Percentiles rank a stretch among this genome's conserved stretches.
Evolutionary conservation across 2,329 filamentous ascomycete species (phyloP).

Genomic region (Talaromyces sp.): DNA sequence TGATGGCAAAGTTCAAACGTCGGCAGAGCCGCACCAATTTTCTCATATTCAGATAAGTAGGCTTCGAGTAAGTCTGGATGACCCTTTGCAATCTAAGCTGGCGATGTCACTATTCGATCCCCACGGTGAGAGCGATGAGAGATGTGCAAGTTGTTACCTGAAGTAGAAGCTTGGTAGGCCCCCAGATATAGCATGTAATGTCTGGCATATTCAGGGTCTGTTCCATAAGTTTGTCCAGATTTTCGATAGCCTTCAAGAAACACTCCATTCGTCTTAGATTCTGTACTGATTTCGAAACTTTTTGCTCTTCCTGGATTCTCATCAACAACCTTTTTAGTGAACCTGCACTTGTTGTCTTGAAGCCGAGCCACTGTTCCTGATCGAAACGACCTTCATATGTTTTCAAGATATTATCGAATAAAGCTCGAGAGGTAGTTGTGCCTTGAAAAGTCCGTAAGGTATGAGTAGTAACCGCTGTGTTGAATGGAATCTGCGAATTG

Average conservation of each 20-base stretch:
- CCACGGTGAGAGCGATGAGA: neutral
- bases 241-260: neutral
- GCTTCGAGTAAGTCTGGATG: conserved; percentile 3
- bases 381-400: neutral
- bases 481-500: too few species aligned
- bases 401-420: neutral
- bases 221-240: neutral
- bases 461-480: neutral
- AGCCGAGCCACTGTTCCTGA: neutral
- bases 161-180: conserved; percentile 2
- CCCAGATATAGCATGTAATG: conserved; percentile 1
- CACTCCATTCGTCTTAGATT: neutral
- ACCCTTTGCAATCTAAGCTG: neutral
- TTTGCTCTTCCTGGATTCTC: conserved; percentile 7
- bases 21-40: neutral
- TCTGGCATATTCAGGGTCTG: neutral
- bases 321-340: neutral
- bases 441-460: neutral
- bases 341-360: neutral
- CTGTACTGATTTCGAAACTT: neutral
- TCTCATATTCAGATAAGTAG: conserved; percentile 5
- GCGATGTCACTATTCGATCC: neutral
- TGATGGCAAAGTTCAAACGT: neutral
- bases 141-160: neutral
- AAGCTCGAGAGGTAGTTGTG: neutral